These are phyloP conservation scores for Boechera retrofracta DNA, from an alignment of 345 rosid species.

Conservation along the genomic window DNA sequence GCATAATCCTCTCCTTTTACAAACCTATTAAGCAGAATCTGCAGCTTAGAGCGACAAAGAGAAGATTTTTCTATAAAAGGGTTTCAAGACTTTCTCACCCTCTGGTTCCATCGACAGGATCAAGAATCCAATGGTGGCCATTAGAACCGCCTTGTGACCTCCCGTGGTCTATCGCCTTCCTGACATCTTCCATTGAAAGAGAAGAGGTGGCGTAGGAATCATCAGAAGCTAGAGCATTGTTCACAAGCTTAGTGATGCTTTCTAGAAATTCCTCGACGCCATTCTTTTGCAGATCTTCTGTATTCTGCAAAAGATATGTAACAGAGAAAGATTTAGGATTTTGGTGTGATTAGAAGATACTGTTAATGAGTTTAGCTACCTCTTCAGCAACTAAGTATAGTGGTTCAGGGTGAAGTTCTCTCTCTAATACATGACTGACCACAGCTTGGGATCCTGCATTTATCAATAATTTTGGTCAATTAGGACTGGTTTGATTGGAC, in stretches of 20 bases:
- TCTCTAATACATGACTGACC: slow-evolving; percentile 66
- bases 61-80: background rate
- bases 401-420: slow-evolving; percentile 66
- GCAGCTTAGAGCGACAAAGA: background rate
- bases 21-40: slow-evolving; percentile 53
- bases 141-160: slow-evolving; percentile 76
- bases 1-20: slow-evolving; percentile 86
- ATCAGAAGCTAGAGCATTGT: slow-evolving; percentile 63
- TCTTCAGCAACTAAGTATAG: slow-evolving; percentile 86
- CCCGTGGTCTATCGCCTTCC: slow-evolving; percentile 67
- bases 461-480: background rate
- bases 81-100: slow-evolving; percentile 57
- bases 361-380: slow-evolving; percentile 48
- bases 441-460: slow-evolving; percentile 82
- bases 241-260: slow-evolving; percentile 74
- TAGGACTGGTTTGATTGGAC: background rate
- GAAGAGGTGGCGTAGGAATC: slow-evolving; percentile 51
- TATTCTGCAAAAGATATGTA: slow-evolving; percentile 53
- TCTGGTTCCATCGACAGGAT: slow-evolving; percentile 91
- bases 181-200: slow-evolving; percentile 64
- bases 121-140: slow-evolving; percentile 89
- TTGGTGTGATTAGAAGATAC: background rate
- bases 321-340: background rate
- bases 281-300: slow-evolving; percentile 64
- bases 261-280: slow-evolving; percentile 59